Conservation (phyloP, 2,329 filamentous ascomycete genomes). For the Xylariaceae sp. region DNA sequence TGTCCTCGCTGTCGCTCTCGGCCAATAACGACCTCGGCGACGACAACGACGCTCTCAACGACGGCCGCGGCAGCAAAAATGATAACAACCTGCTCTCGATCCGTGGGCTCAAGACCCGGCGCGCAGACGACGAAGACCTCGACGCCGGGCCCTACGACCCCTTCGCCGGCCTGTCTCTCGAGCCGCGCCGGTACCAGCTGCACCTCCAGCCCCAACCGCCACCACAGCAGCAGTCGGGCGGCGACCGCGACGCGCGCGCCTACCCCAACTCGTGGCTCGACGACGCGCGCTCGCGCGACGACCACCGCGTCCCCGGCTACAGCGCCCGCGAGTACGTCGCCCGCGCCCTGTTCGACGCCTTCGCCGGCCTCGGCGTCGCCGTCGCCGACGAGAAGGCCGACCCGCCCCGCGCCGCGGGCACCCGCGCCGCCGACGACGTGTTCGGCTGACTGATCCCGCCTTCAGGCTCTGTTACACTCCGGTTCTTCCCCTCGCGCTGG, state of each 20-base stretch:
- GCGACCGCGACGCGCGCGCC: conserved; percentile 24
- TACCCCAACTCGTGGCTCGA: conserved; percentile 75
- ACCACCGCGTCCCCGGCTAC: conserved; percentile 73
- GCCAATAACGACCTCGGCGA: too few species aligned
- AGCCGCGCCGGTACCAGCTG: conserved; percentile 62
- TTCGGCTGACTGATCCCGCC: too few species aligned
- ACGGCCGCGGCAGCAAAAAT: conserved; percentile 28
- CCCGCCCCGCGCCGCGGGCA: conserved; percentile 27
- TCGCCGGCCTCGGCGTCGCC: conserved; percentile 81
- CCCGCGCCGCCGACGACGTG: conserved; percentile 26
- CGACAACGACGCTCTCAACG: conserved; percentile 23
- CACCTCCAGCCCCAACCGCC: too few species aligned
- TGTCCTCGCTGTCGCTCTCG: conserved; percentile 5
- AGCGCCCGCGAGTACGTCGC: conserved; percentile 74
- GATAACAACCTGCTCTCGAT: conserved; percentile 55
- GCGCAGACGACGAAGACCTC: conserved; percentile 45
- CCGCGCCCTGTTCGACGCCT: conserved; percentile 78
- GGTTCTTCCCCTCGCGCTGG: too few species aligned
- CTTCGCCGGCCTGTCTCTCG: conserved; percentile 64
- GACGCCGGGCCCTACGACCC: conserved; percentile 78
- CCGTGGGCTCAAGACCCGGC: conserved; percentile 68
- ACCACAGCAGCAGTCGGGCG: conserved; percentile 19
- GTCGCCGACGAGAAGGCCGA: conserved; percentile 64
- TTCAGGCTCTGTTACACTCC: too few species aligned
- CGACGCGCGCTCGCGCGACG: conserved; percentile 54